A percentile compares a stretch with the other conserved stretches of the same genome.
Conservation (phyloP, 345 rosid species). For the Balakata baccata region DNA sequence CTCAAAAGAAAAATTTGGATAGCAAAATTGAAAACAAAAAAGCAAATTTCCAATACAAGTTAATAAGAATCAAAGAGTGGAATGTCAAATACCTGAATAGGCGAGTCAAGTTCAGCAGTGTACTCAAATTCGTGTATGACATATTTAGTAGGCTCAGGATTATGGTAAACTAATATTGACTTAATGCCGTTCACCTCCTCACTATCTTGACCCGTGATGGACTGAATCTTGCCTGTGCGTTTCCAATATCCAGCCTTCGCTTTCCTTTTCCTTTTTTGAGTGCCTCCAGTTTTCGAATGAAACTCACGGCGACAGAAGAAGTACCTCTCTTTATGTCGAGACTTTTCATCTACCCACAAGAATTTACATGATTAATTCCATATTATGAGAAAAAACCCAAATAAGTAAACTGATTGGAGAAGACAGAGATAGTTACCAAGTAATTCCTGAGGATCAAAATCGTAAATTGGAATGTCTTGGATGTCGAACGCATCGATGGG, state of each 20-base stretch:
- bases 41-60: not conserved
- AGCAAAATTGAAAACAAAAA: not conserved
- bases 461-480: constrained; percentile 33
- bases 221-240: constrained; percentile 33
- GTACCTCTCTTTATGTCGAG: constrained; percentile 23
- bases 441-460: constrained; percentile 48
- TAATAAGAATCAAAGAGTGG: not conserved
- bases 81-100: constrained; percentile 12
- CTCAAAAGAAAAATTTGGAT: not conserved
- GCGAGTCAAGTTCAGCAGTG: constrained; percentile 10
- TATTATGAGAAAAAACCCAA: not conserved
- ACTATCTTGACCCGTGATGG: not conserved
- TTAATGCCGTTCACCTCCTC: constrained; percentile 35
- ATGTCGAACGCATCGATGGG: constrained; percentile 7
- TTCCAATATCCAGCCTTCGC: constrained; percentile 51
- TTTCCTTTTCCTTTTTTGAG: constrained; percentile 33
- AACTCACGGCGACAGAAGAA: constrained; percentile 35
- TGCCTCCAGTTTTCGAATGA: constrained; percentile 17
- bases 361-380: not conserved
- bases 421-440: constrained; percentile 19
- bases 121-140: constrained; percentile 37
- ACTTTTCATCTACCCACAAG: not conserved
- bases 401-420: not conserved
- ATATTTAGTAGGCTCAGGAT: constrained; percentile 23
- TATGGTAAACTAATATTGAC: constrained; percentile 41